These are phyloP conservation scores for Bipolaris victoriae DNA, from an alignment of 2,329 filamentous ascomycete species.

Conservation along the genomic window DNA sequence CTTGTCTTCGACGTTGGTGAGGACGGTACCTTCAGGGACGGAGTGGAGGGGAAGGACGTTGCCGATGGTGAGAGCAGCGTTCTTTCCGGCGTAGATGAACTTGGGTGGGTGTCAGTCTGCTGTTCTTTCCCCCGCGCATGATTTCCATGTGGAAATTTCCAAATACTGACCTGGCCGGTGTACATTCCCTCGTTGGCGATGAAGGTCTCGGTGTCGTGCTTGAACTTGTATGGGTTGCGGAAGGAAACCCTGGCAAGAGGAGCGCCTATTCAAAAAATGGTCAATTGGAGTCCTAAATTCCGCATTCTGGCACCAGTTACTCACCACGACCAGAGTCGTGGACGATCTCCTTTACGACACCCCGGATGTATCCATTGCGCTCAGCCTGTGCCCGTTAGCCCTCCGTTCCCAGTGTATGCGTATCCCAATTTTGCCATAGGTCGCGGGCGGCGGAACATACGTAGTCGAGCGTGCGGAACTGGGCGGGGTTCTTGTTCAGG, in stretches of 20 bases:
- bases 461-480: constrained; percentile 97
- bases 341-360: constrained; percentile 98
- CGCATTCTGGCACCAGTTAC: constrained; percentile 23
- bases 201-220: constrained; percentile 98
- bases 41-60: constrained; percentile 94
- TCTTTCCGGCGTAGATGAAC: constrained; percentile 99
- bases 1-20: constrained; percentile 99
- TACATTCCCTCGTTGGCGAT: constrained; percentile 99
- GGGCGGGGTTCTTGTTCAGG: constrained; percentile 92
- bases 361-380: constrained; percentile 96
- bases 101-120: constrained; percentile 30
- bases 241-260: constrained; percentile 96
- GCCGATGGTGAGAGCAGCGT: constrained; percentile 93
- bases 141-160: neutral
- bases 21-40: constrained; percentile 98
- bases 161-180: constrained; percentile 75
- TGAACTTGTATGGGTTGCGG: constrained; percentile 98
- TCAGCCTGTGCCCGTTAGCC: constrained; percentile 63
- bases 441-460: constrained; percentile 48
- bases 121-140: constrained; percentile 1
- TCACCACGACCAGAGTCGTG: constrained; percentile 97
- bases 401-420: constrained; percentile 30
- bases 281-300: constrained; percentile 25
- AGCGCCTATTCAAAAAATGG: constrained; percentile 52
- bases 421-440: constrained; percentile 24